These are phyloP conservation scores for Escovopsis sp. DNA, from an alignment of 2,329 filamentous ascomycete genomes.

Conservation along the genomic window DNA sequence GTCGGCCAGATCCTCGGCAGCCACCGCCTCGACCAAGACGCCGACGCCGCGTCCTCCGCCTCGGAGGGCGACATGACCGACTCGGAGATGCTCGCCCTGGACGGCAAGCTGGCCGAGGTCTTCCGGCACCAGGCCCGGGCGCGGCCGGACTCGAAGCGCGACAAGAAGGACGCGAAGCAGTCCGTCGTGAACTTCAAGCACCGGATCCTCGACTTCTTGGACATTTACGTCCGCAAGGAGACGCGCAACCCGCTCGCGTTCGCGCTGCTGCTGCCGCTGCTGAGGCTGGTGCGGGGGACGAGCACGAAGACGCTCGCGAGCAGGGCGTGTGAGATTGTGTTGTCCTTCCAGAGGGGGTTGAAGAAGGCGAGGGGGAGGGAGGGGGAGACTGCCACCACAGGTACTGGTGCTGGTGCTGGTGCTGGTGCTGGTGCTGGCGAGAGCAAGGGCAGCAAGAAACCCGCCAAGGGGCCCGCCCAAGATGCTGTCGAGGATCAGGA, in stretches of 20 bases:
- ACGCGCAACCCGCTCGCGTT: conserved; percentile 52
- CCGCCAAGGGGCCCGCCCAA: not conserved
- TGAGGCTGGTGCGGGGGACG: conserved; percentile 64
- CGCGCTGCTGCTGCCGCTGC: conserved; percentile 56
- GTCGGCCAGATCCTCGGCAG: conserved; percentile 67
- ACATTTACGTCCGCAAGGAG: conserved; percentile 72
- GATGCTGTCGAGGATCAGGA: too few species aligned
- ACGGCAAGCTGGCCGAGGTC: conserved; percentile 68
- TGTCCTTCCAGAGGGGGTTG: conserved; percentile 53
- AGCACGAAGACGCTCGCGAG: conserved; percentile 59
- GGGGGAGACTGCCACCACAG: conserved; percentile 24
- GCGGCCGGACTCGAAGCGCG: conserved; percentile 56
- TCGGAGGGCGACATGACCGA: conserved; percentile 80
- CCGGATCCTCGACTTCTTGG: conserved; percentile 74
- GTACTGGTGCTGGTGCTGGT: too few species aligned
- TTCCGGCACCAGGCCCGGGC: conserved; percentile 61
- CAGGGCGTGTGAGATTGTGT: conserved; percentile 58
- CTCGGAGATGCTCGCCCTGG: conserved; percentile 84
- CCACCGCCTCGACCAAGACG: conserved; percentile 45
- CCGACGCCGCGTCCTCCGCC: conserved; percentile 38
- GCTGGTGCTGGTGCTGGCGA: too few species aligned
- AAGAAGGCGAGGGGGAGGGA: conserved; percentile 33
- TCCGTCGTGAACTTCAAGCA: conserved; percentile 91
- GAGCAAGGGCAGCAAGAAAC: conserved; percentile 9
- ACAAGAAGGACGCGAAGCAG: conserved; percentile 75